These are phyloP conservation scores for Rhododendron ovatum DNA, from an alignment of 148 eudicot genomes.

Conservation along the genomic window DNA sequence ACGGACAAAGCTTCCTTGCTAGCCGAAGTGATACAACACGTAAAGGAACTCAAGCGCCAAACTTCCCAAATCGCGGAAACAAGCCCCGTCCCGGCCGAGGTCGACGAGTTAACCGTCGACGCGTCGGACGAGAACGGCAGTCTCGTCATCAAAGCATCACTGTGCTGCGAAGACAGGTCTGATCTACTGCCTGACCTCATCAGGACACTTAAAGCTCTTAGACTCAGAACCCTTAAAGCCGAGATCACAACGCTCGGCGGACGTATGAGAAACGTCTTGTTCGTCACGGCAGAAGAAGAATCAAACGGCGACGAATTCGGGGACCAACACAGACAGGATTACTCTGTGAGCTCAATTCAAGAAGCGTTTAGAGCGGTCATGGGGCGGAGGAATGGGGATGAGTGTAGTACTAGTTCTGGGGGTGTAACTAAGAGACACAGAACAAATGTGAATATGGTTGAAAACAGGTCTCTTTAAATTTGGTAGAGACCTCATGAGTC, in stretches of 20 bases:
- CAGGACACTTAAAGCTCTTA: constrained; percentile 65
- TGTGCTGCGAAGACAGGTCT: constrained; percentile 84
- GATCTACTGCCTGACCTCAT: constrained; percentile 83
- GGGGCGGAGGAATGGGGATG: constrained; percentile 64
- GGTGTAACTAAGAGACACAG: constrained; percentile 85
- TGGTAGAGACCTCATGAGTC: neutral
- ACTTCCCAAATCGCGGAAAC: constrained; percentile 73
- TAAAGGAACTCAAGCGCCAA: constrained; percentile 88
- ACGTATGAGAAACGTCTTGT: constrained; percentile 75
- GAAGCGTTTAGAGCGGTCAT: constrained; percentile 79
- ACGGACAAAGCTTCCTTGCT: constrained; percentile 98
- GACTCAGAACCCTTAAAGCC: constrained; percentile 71
- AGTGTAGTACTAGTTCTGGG: constrained; percentile 50
- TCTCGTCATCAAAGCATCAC: constrained; percentile 66
- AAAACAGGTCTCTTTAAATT: constrained; percentile 33
- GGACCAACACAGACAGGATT: constrained; percentile 19
- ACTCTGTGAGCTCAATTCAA: constrained; percentile 58
- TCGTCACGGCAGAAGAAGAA: constrained; percentile 49
- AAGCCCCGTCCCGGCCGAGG: constrained; percentile 67
- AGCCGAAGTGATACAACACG: constrained; percentile 96
- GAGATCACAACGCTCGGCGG: constrained; percentile 94
- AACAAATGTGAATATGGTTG: constrained; percentile 47
- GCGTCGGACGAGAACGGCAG: constrained; percentile 49
- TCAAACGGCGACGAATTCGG: neutral
- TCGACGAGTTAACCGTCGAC: constrained; percentile 73